A percentile compares a stretch with the other conserved stretches of the same genome.
Conservation (phyloP, 2,329 filamentous ascomycete genomes). For the Penicillium decumbens region DNA sequence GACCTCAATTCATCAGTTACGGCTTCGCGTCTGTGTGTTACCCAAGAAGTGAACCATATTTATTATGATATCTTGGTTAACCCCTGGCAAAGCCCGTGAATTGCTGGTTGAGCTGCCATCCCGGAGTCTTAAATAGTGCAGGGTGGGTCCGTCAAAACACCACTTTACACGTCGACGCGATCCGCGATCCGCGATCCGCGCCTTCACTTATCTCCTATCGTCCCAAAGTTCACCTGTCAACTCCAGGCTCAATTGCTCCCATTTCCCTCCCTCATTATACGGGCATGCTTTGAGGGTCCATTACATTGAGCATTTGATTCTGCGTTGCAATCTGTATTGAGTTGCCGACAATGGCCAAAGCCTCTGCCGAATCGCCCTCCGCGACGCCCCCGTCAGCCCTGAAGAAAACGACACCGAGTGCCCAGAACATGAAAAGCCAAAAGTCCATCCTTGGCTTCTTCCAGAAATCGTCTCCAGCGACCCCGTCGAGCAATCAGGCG, state of each 20-base stretch:
- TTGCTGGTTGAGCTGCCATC: not conserved
- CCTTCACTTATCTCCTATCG: slow-evolving; percentile 18
- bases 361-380: slow-evolving; percentile 33
- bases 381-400: slow-evolving; percentile 37
- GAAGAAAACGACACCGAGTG: slow-evolving; percentile 40
- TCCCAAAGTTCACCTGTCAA: slow-evolving; percentile 1
- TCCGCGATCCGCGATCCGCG: slow-evolving; percentile 14
- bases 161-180: slow-evolving; percentile 42
- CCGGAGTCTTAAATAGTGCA: not conserved
- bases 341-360: slow-evolving; percentile 36
- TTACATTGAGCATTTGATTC: not conserved
- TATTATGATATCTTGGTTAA: too few relatives aligned
- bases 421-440: slow-evolving; percentile 56
- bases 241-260: not conserved
- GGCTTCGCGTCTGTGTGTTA: too few relatives aligned
- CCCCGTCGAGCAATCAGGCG: slow-evolving; percentile 30
- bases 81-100: too few relatives aligned
- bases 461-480: slow-evolving; percentile 53
- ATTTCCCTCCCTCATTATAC: not conserved
- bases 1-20: too few relatives aligned
- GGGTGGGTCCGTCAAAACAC: not conserved
- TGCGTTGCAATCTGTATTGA: not conserved
- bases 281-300: not conserved
- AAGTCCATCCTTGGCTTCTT: slow-evolving; percentile 77
- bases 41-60: too few relatives aligned